A percentile compares a stretch with the other conserved stretches of the same genome.
phyloP scores from a whole-genome alignment of 2,329 filamentous ascomycete genomes.

The Fusarium napiforme region DNA sequence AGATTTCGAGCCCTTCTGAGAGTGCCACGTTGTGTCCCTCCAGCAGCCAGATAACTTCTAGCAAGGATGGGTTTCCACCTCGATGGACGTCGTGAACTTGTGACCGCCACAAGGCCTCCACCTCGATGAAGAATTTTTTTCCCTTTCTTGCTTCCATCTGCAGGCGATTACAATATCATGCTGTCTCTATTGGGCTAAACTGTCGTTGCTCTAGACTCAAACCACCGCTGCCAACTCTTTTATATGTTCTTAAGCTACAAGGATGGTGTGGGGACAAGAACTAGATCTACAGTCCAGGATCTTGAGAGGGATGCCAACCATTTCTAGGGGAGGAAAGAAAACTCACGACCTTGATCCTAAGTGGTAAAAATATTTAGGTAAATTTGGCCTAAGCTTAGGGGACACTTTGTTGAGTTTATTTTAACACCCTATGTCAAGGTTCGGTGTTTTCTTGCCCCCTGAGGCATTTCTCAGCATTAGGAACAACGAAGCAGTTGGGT shows the following conservation, averaged over 20 bases:
- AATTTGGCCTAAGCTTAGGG: too few species aligned
- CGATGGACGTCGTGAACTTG: slow-evolving; percentile 33
- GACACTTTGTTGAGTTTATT: too few species aligned
- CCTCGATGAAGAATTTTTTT: slow-evolving; percentile 41
- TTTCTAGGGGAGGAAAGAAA: neutral
- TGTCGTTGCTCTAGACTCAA: slow-evolving; percentile 22
- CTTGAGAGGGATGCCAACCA: slow-evolving; percentile 26
- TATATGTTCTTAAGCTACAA: slow-evolving; percentile 19
- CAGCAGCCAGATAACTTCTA: slow-evolving; percentile 28
- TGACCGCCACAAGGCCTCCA: slow-evolving; percentile 44
- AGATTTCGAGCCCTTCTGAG: slow-evolving; percentile 32
- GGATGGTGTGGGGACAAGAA: slow-evolving; percentile 37
- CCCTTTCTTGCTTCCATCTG: slow-evolving; percentile 21
- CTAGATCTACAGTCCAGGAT: slow-evolving; percentile 46
- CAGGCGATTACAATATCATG: slow-evolving; percentile 17
- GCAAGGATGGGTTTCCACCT: slow-evolving; percentile 42
- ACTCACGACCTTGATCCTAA: too few species aligned
- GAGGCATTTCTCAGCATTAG: neutral
- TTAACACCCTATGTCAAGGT: too few species aligned
- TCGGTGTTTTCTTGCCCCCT: neutral
- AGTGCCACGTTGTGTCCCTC: slow-evolving; percentile 42
- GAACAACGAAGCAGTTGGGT: slow-evolving; percentile 3
- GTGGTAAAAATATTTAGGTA: too few species aligned
- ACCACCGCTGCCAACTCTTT: slow-evolving; percentile 26
- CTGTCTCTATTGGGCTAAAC: slow-evolving; percentile 19